phyloP scores from a whole-genome alignment of 495 filamentous ascomycete species.

The Gamarada debralockiae region DNA sequence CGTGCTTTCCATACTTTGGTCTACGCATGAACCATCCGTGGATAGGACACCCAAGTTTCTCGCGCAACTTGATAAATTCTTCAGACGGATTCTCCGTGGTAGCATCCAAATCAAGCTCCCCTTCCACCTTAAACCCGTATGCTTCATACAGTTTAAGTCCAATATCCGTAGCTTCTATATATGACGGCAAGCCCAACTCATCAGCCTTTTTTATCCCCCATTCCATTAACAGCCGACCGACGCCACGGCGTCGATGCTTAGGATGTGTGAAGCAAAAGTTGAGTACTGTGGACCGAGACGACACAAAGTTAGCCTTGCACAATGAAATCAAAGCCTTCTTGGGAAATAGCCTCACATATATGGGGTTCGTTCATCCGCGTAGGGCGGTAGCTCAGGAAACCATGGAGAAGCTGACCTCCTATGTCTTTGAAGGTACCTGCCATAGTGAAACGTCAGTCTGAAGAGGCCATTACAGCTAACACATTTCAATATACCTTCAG shows the following conservation, averaged over 20 bases:
- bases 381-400: conserved; percentile 28
- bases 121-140: conserved; percentile 29
- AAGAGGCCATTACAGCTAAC: background rate
- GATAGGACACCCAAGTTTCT: conserved; percentile 23
- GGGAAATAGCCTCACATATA: conserved; percentile 24
- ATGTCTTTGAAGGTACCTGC: conserved; percentile 25
- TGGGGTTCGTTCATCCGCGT: conserved; percentile 31
- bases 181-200: conserved; percentile 34
- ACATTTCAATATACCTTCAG: conserved; percentile 29
- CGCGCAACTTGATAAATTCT: conserved; percentile 12
- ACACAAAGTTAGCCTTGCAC: too few species aligned
- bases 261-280: conserved; percentile 31
- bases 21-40: conserved; percentile 22
- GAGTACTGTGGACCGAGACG: conserved; percentile 27
- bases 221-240: conserved; percentile 33
- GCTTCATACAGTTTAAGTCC: conserved; percentile 37
- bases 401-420: conserved; percentile 27
- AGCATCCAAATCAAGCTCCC: conserved; percentile 14
- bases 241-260: conserved; percentile 35
- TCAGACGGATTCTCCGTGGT: conserved; percentile 15
- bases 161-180: conserved; percentile 37
- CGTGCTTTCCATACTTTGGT: conserved; percentile 6
- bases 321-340: conserved; percentile 7
- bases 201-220: conserved; percentile 41
- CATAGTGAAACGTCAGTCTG: background rate